Base-by-base conservation (phyloP, 495 filamentous ascomycete genomes). In the Ramalina peruviana region DNA sequence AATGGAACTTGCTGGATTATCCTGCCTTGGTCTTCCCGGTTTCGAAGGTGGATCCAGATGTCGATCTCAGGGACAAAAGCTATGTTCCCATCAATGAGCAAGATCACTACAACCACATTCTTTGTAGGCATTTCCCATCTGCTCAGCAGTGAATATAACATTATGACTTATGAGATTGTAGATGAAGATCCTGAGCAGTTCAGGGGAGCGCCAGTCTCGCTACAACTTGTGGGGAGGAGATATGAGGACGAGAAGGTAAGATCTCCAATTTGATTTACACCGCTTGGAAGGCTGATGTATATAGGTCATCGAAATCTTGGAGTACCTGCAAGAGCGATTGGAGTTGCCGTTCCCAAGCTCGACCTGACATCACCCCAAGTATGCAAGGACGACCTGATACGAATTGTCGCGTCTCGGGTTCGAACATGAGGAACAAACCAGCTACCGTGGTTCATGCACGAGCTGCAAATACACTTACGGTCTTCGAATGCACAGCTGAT, bases 1-100 rank as follows among this genome's bases (percentile, higher is more conserved):
- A 83, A 52, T 87, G 78, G 79, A 86, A 87, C 54, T 51, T 85
- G 15, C 59, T 85, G 1, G 75, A 83, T 46, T 85, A 83, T 60
- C 80, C 79, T 0, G 72, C 68, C 16, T 48, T 79, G 13, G 65
- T 78, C 0, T 71, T 81, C 46, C 80, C 79, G 1, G 65, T 71
- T 5, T 67, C 66, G 0, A 67, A 61, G 23, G 75, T 70, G 1
- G 72, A 74, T 33, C 48, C 27, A 30, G 51, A 48, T 7, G 53
- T 66, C 21, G 69, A 69, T 52, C 48, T 11, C 60, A 62, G 0
- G 0, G 61, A 58, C 45, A 58, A 61, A 45, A 63, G 62, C 7
- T 67, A 71, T 63, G 51, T 55, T 21, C 58, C 64, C 6, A 60
- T 62, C 21, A 70, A 68, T 52, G 65, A 65, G n/a, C 60, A 65